phyloP scores from a whole-genome alignment of 192 early-diverging fungal genomes.

The Gonapodya sp. region DNA sequence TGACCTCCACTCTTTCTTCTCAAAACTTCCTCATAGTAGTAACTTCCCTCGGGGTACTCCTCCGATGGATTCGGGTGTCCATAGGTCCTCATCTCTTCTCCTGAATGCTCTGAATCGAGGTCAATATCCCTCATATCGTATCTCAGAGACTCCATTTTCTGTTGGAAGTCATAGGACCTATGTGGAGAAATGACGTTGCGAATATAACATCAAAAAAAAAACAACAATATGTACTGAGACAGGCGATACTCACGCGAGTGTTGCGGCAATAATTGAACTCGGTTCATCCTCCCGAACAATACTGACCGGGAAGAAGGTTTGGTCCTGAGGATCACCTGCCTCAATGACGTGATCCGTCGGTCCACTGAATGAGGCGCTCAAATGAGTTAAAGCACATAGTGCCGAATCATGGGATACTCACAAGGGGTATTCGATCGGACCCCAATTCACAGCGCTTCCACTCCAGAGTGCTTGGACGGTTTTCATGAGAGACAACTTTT shows the following conservation, averaged over 20 bases:
- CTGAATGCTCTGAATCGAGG: not conserved
- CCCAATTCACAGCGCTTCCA: constrained; percentile 52
- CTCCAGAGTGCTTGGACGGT: constrained; percentile 65
- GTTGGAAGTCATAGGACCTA: not conserved
- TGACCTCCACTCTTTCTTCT: not conserved
- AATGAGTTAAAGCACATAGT: not conserved
- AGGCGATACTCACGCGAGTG: constrained; percentile 59
- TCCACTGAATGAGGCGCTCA: not conserved
- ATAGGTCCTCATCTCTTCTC: not conserved
- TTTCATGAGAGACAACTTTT: constrained; percentile 60
- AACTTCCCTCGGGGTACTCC: not conserved
- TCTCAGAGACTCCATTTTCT: not conserved
- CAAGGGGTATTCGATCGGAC: constrained; percentile 66
- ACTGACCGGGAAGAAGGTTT: constrained; percentile 20
- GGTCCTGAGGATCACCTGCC: not conserved
- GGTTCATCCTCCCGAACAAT: constrained; percentile 78
- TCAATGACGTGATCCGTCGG: constrained; percentile 3
- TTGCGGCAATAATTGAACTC: constrained; percentile 85
- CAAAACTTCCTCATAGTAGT: not conserved
- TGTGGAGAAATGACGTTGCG: too few species aligned
- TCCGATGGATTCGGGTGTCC: not conserved
- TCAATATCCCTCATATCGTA: not conserved
- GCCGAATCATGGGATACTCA: constrained; percentile 29
- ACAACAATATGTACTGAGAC: not conserved
- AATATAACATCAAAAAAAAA: not conserved